Percentiles rank a stretch among this genome's conserved stretches.
phyloP scores from a whole-genome alignment of 176 grass and related monocot genomes.

The Pontederia paniculata region DNA sequence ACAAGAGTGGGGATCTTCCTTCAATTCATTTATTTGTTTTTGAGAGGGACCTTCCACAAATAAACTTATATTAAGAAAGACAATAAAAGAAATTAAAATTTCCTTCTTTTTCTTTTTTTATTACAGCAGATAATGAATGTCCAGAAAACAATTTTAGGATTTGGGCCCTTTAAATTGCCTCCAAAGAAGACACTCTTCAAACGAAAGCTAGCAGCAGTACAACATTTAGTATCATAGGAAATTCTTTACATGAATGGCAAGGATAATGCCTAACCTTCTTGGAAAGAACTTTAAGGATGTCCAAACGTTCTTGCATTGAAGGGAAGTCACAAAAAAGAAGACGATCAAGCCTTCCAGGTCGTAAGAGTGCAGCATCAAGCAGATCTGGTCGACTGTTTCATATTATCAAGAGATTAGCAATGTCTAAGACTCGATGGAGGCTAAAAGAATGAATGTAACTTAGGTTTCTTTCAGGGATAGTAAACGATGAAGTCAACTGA shows the following conservation, averaged over 20 bases:
- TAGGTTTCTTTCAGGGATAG: not conserved
- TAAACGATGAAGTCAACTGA: too few species aligned
- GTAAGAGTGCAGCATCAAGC: slow-evolving; percentile 84
- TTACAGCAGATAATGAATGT: too few species aligned
- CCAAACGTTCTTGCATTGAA: slow-evolving; percentile 53
- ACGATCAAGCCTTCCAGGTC: slow-evolving; percentile 89
- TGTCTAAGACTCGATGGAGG: too few species aligned
- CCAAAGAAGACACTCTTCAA: too few species aligned
- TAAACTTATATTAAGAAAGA: slow-evolving; percentile 9
- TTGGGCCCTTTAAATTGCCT: too few species aligned
- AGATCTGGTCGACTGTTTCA: slow-evolving; percentile 61
- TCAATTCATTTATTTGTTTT: too few species aligned
- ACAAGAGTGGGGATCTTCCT: too few species aligned
- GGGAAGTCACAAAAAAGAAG: slow-evolving; percentile 92
- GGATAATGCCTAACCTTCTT: slow-evolving; percentile 31
- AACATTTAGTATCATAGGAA: too few species aligned
- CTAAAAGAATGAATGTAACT: not conserved
- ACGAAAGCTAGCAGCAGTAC: too few species aligned
- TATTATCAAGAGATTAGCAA: not conserved
- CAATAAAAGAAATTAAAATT: not conserved
- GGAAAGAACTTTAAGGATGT: slow-evolving; percentile 83
- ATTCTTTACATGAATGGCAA: not conserved
- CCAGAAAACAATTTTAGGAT: too few species aligned
- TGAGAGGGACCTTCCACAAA: not conserved
- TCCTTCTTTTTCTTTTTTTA: too few species aligned